Percentiles rank a stretch among this genome's conserved stretches.
Conservation (phyloP, 129 eudicot genomes). For the Artemisia annua region DNA sequence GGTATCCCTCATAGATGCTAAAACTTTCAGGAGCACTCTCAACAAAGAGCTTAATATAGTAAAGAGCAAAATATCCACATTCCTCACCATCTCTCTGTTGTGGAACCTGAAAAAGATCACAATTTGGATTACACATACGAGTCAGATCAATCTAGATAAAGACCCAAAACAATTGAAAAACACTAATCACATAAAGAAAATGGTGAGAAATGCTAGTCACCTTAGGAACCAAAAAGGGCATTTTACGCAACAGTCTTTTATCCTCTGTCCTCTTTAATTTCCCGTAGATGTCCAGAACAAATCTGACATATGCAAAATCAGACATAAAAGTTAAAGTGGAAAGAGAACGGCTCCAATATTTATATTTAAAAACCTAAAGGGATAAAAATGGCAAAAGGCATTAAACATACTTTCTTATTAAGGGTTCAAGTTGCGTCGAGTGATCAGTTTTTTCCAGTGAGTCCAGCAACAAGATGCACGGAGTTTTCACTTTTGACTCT, state of each 20-base stretch:
- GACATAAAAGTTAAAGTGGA: background rate
- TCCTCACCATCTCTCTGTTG: slow-evolving; percentile 62
- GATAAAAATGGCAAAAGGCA: background rate
- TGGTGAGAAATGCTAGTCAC: slow-evolving; percentile 27
- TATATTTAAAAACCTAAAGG: background rate
- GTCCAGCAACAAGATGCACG: slow-evolving; percentile 79
- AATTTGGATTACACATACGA: background rate
- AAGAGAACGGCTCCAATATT: background rate
- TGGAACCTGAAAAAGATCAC: slow-evolving; percentile 57
- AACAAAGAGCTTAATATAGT: slow-evolving; percentile 52
- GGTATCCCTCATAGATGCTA: slow-evolving; percentile 49
- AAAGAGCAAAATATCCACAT: slow-evolving; percentile 60
- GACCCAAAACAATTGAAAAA: background rate
- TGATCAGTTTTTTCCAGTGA: slow-evolving; percentile 49
- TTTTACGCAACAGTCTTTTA: slow-evolving; percentile 38
- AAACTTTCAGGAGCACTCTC: slow-evolving; percentile 61
- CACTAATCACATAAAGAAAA: slow-evolving; percentile 4
- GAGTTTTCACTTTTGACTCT: slow-evolving; percentile 40
- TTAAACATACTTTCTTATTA: slow-evolving; percentile 49
- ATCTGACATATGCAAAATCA: slow-evolving; percentile 33
- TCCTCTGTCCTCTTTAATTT: slow-evolving; percentile 43
- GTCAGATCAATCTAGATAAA: background rate
- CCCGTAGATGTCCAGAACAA: slow-evolving; percentile 49
- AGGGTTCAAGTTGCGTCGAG: slow-evolving; percentile 56
- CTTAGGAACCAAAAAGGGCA: slow-evolving; percentile 76